A percentile compares a stretch with the other conserved stretches of the same genome.
phyloP scores from a whole-genome alignment of 495 filamentous ascomycete species.

The Hypoxylon trugodes region DNA sequence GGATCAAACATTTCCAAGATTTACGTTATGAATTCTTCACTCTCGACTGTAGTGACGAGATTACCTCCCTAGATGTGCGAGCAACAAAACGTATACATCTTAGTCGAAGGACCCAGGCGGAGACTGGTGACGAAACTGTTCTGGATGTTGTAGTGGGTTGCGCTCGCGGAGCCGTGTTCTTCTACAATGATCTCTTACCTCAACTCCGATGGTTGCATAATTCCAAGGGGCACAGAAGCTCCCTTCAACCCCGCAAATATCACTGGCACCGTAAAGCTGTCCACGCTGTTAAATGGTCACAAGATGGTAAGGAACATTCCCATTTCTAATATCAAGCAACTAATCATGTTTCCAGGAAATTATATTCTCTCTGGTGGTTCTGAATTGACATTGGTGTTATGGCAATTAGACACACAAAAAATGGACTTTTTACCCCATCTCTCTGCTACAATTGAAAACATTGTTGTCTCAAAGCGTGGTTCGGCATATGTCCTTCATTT shows the following conservation, averaged over 20 bases:
- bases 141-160: slow-evolving; percentile 81
- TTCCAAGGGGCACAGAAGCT: slow-evolving; percentile 44
- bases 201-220: slow-evolving; percentile 53
- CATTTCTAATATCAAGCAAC: not conserved
- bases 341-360: slow-evolving; percentile 69
- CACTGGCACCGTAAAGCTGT: slow-evolving; percentile 94
- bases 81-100: slow-evolving; percentile 41
- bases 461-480: slow-evolving; percentile 81
- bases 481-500: slow-evolving; percentile 82
- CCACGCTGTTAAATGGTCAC: slow-evolving; percentile 83
- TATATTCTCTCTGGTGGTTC: slow-evolving; percentile 93
- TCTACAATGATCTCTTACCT: slow-evolving; percentile 76
- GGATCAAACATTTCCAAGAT: slow-evolving; percentile 41
- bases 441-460: slow-evolving; percentile 78
- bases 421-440: slow-evolving; percentile 88
- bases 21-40: slow-evolving; percentile 59
- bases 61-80: slow-evolving; percentile 66
- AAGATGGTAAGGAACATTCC: slow-evolving; percentile 72
- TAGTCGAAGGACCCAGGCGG: slow-evolving; percentile 48
- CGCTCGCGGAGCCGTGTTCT: slow-evolving; percentile 73
- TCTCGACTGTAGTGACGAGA: slow-evolving; percentile 60
- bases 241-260: slow-evolving; percentile 63
- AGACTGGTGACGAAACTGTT: slow-evolving; percentile 43
- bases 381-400: slow-evolving; percentile 91
- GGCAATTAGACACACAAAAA: slow-evolving; percentile 88